Evolutionary conservation across 2,329 filamentous ascomycete species (phyloP), one percentile per base, ranked within the genome.

Genomic region (Penicillium sp.): DNA sequence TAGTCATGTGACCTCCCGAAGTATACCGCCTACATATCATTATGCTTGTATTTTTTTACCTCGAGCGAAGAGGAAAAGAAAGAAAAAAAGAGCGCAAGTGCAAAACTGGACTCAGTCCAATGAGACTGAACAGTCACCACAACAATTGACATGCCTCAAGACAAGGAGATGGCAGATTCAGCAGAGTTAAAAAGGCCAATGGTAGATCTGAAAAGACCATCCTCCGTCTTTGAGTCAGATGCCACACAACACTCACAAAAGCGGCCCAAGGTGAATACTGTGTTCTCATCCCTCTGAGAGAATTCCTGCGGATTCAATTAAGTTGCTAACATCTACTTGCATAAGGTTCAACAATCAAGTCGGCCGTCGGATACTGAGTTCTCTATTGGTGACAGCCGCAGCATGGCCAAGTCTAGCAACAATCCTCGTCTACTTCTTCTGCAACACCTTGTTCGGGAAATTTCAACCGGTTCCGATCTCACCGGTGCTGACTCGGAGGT

Each of bases 371-470:
- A 34, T 16, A 33, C 33, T 21, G 21, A 23, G 9, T 33, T 11
- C 4, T 33, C 48, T 16, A 15, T 25, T 31, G 33, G 13, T 16
- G 33, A 13, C 9, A 41, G 29, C 39, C 31, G 16, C 21, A n/a
- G 31, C 29, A 15, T 27, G 39, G 31, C 23, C 34, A 46, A 45
- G 34, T 44, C 43, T 41, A 58, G 47, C 34, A 60, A 57, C 44
- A 43, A 55, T 51, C 58, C 59, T 36, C 66, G 60, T 21, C 56
- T 71, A 4, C 53, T 47, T 19, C 41, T 58, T 16, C 51, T 71
- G 16, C 60, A 64, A 50, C 44, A 43, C n/a, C 54, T 70, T 29
- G 61, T 68, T 34, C 55, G 49, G 25, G 65, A 70, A 16, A 58
- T 70, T 16, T 52, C 65, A 8, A 54, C 57, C n/a, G 52, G 60